These are phyloP conservation scores for Russula lepida DNA, from an alignment of 768 basidiomycete genomes.

Conservation along the genomic window DNA sequence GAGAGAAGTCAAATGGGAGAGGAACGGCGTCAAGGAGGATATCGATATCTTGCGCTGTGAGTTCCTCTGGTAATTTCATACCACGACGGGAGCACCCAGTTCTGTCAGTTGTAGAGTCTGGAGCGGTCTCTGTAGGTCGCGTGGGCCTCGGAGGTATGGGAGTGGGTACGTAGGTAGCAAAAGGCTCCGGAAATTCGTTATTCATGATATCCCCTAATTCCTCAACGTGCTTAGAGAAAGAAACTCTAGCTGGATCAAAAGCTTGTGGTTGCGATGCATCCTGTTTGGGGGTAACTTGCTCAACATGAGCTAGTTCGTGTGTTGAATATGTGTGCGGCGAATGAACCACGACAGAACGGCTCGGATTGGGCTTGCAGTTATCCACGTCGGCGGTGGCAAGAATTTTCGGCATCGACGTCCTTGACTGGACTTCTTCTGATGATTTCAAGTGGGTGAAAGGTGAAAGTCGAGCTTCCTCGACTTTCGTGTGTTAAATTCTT, in stretches of 20 bases:
- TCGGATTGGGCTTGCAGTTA: background rate
- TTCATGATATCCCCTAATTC: background rate
- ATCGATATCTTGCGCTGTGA: slow-evolving; percentile 1
- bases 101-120: background rate
- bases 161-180: background rate
- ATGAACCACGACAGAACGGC: slow-evolving; percentile 1
- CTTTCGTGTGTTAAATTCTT: background rate
- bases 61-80: background rate
- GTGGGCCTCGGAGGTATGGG: background rate
- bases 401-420: background rate
- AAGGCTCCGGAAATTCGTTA: background rate
- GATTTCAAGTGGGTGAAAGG: background rate
- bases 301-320: background rate
- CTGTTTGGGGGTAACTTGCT: background rate
- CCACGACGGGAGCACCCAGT: background rate
- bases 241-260: background rate
- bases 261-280: background rate
- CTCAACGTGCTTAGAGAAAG: too few relatives aligned
- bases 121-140: background rate
- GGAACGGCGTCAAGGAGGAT: slow-evolving; percentile 3
- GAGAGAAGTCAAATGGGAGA: slow-evolving; percentile 1
- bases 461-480: background rate
- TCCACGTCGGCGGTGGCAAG: background rate
- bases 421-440: background rate
- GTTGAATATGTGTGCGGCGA: background rate